Base-by-base conservation (phyloP, 352 stramenopile genomes). In the Phytophthora palmivora region DNA sequence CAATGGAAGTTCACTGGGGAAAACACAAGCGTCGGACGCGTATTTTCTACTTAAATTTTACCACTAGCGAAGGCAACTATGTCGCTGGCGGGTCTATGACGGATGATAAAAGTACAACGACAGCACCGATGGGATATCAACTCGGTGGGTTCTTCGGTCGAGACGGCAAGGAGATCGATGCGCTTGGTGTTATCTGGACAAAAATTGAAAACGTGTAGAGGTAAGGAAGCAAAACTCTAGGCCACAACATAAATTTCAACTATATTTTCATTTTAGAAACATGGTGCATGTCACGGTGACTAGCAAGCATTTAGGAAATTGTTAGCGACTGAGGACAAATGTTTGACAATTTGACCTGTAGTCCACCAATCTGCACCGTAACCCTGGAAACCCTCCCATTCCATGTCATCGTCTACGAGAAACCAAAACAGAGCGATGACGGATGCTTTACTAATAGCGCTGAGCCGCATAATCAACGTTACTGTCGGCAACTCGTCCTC, bases 31-130 rank as follows among this genome's bases (percentile, higher is more conserved):
- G 53, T 3, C 47, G 42, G 41, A 87, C 77, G 12, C 69, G 56
- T 37, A 62, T 82, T 22, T 87, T 81, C 51, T 84, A 81, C 56
- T 39, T 82, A 30, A 76, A 72, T 24, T 62, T 72, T 10, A 42
- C 48, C n/a, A 87, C 74, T 6, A 84, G 57, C 43, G 58, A 56
- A 0, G 66, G 72, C 7, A 63, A 63, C 18, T 66, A 60, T 7
- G 15, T 84, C 3, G 54, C 65, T 0, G 45, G 37, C 16, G 78
- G 72, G 19, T 60, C 59, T 2, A 73, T 61, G 18, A 83, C 66
- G 1, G 67, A 55, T 49, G 56, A 34, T 34, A 34, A 34, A 10
- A 9, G 10, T 14, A 34, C 30, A 9, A 7, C 11, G 7, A 10
- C 7, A 2, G 30, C 30, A 4, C 30, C 30, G 11, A 10, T 12